These are phyloP conservation scores for Amorphotheca resinae DNA, from an alignment of 495 filamentous ascomycete species.

Conservation along the genomic window DNA sequence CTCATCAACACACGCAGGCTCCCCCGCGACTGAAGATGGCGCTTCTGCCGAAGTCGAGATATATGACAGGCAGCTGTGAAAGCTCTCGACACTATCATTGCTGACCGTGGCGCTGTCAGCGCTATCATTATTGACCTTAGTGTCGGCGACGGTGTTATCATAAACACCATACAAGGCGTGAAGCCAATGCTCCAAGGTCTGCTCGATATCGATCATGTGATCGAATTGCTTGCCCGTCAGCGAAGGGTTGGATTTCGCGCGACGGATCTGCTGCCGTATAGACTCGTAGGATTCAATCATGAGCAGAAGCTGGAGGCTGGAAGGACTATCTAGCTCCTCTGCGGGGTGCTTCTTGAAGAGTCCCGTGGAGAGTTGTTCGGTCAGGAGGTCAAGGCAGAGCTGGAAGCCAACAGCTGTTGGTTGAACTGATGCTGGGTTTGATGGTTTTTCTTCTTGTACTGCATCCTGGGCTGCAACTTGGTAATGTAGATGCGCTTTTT, in stretches of 20 bases:
- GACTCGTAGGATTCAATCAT: constrained; percentile 22
- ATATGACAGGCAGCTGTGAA: neutral
- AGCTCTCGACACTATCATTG: neutral
- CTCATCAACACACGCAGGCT: neutral
- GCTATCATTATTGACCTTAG: too few relatives aligned
- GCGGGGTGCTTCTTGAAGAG: constrained; percentile 10
- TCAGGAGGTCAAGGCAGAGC: constrained; percentile 16
- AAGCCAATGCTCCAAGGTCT: constrained; percentile 17
- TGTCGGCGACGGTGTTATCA: constrained; percentile 1
- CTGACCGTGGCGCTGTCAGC: too few relatives aligned
- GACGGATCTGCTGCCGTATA: constrained; percentile 10
- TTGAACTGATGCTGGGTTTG: neutral
- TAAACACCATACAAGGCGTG: constrained; percentile 18
- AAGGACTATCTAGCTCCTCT: constrained; percentile 10
- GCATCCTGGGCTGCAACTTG: neutral
- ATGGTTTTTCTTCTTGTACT: neutral
- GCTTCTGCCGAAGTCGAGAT: neutral
- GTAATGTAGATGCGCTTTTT: neutral
- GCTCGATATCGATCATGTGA: constrained; percentile 8
- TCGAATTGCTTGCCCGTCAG: neutral
- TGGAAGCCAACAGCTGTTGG: constrained; percentile 8
- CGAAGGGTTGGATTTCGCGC: constrained; percentile 5
- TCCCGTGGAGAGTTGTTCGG: constrained; percentile 12
- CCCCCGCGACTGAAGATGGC: neutral
- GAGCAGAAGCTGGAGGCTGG: constrained; percentile 18